A percentile compares a stretch with the other conserved stretches of the same genome.
phyloP scores from a whole-genome alignment of 495 filamentous ascomycete species.

The Aspergillus sclerotioniger region DNA sequence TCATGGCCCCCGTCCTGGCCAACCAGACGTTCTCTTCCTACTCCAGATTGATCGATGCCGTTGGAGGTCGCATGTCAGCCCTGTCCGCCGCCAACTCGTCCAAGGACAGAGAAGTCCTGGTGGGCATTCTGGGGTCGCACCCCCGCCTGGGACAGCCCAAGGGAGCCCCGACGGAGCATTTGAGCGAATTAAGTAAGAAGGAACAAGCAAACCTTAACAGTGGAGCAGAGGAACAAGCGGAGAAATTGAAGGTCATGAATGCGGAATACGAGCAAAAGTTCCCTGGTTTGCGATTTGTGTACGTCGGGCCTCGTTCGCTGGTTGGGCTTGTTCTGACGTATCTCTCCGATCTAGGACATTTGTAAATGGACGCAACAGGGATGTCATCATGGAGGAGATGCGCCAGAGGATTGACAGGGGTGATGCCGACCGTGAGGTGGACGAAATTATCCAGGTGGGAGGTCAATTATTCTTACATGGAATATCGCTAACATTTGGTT shows the following conservation, averaged over 20 bases:
- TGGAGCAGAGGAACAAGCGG: constrained; percentile 53
- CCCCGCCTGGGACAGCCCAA: constrained; percentile 73
- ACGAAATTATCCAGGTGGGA: constrained; percentile 71
- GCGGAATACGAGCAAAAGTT: constrained; percentile 77
- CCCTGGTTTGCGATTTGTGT: constrained; percentile 85
- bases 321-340: not conserved
- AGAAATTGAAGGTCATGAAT: constrained; percentile 57
- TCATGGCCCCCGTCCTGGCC: constrained; percentile 65
- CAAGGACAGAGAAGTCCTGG: constrained; percentile 53
- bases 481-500: not conserved
- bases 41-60: constrained; percentile 55
- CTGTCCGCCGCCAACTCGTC: constrained; percentile 47
- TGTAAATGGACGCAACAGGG: constrained; percentile 76
- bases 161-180: constrained; percentile 54
- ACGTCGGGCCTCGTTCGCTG: constrained; percentile 28
- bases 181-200: constrained; percentile 66
- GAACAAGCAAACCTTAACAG: constrained; percentile 77
- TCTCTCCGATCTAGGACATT: constrained; percentile 61
- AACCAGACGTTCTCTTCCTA: constrained; percentile 63
- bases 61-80: constrained; percentile 54
- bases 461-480: constrained; percentile 15
- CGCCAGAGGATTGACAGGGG: constrained; percentile 66
- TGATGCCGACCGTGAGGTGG: constrained; percentile 64
- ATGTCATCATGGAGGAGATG: constrained; percentile 84
- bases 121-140: constrained; percentile 79